These are phyloP conservation scores for Heterobasidion annosum DNA, from an alignment of 1,284 basidiomycete genomes.

Conservation along the genomic window DNA sequence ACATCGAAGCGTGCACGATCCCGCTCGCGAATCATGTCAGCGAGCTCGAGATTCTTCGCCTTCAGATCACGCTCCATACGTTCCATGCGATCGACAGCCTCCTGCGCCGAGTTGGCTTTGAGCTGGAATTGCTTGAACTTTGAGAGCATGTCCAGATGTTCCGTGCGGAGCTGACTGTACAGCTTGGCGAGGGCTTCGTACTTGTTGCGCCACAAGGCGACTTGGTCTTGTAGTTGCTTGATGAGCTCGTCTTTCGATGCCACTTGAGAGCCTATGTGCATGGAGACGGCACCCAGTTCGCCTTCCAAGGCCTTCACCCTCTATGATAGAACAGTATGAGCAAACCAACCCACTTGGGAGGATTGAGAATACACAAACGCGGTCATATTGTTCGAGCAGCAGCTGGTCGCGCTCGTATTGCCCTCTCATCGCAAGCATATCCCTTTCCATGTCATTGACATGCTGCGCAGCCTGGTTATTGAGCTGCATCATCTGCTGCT, in stretches of 20 bases:
- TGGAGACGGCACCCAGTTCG: slow-evolving; percentile 74
- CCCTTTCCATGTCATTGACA: slow-evolving; percentile 77
- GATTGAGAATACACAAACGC: slow-evolving; percentile 39
- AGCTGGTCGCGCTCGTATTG: slow-evolving; percentile 99
- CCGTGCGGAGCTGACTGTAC: slow-evolving; percentile 95
- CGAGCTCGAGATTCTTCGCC: slow-evolving; percentile 95
- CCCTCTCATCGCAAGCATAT: slow-evolving; percentile 88
- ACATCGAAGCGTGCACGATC: slow-evolving; percentile 95
- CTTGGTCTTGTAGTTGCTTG: slow-evolving; percentile 94
- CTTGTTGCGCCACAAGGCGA: slow-evolving; percentile 96
- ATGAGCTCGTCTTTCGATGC: slow-evolving; percentile 93
- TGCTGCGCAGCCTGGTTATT: slow-evolving; percentile 64
- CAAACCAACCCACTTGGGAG: slow-evolving; percentile 4
- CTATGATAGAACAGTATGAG: slow-evolving; percentile 26
- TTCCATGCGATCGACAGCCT: slow-evolving; percentile 99
- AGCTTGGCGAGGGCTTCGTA: slow-evolving; percentile 98
- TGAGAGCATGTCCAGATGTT: slow-evolving; percentile 94
- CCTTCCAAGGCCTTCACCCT: slow-evolving; percentile 95
- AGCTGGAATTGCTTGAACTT: slow-evolving; percentile 98
- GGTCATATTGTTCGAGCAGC: slow-evolving; percentile 96
- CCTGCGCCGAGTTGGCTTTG: slow-evolving; percentile 97
- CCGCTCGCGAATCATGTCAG: slow-evolving; percentile 98
- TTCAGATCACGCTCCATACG: slow-evolving; percentile 98
- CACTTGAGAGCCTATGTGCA: slow-evolving; percentile 85
- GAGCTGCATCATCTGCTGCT: slow-evolving; percentile 72